Conservation (phyloP, 805 yeast species). For the Brettanomyces bruxellensis region DNA sequence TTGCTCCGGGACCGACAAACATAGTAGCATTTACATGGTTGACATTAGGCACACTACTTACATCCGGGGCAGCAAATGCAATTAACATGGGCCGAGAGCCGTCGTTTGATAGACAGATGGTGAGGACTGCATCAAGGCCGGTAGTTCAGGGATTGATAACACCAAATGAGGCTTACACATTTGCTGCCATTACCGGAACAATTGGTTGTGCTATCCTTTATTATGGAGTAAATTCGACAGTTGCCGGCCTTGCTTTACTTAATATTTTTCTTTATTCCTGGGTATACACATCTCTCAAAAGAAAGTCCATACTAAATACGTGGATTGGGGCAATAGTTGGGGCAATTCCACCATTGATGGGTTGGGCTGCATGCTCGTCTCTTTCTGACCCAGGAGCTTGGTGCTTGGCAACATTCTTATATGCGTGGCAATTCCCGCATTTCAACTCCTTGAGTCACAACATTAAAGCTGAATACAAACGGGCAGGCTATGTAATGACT, state of each 20-base stretch:
- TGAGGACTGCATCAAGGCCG: conserved; percentile 81
- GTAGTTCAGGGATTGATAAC: conserved; percentile 77
- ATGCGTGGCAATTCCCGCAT: conserved; percentile 99
- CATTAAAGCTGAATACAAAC: conserved; percentile 77
- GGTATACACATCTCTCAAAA: conserved; percentile 83
- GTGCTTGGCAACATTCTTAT: conserved; percentile 82
- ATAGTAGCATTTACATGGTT: conserved; percentile 60
- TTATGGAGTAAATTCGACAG: conserved; percentile 79
- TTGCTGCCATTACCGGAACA: conserved; percentile 69
- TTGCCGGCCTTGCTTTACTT: conserved; percentile 67
- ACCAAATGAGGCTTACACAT: conserved; percentile 66
- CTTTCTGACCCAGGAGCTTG: conserved; percentile 86
- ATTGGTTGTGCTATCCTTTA: conserved; percentile 62
- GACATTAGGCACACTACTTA: conserved; percentile 76
- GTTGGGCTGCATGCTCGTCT: conserved; percentile 92
- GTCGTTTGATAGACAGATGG: conserved; percentile 77
- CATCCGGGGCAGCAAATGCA: conserved; percentile 94
- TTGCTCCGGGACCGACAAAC: conserved; percentile 78
- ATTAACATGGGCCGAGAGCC: conserved; percentile 97
- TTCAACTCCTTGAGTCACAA: conserved; percentile 88
- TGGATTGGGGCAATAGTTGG: conserved; percentile 99
- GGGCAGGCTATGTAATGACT: conserved; percentile 97
- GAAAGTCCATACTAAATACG: conserved; percentile 79
- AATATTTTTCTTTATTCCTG: conserved; percentile 84
- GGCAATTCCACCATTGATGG: conserved; percentile 97